These are phyloP conservation scores for Glonium stellatum DNA, from an alignment of 495 filamentous ascomycete genomes.

Conservation along the genomic window DNA sequence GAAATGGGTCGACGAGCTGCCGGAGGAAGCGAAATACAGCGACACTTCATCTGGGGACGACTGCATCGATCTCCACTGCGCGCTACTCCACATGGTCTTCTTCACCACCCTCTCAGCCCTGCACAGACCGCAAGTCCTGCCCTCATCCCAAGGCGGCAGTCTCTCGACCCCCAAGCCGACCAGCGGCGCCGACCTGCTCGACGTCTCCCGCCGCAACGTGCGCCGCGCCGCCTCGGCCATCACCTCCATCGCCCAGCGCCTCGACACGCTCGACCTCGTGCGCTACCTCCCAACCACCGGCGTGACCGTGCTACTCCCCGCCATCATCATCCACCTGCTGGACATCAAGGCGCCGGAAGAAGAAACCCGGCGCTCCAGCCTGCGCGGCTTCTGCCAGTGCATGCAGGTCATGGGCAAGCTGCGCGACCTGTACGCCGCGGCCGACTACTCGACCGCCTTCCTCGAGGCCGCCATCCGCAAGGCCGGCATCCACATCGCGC, in stretches of 20 bases:
- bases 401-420: conserved; percentile 77
- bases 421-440: conserved; percentile 76
- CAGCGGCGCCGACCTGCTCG: conserved; percentile 54
- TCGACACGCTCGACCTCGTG: conserved; percentile 62
- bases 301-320: conserved; percentile 80
- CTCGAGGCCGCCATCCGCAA: conserved; percentile 77
- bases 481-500: conserved; percentile 54
- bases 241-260: conserved; percentile 65
- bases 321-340: conserved; percentile 83
- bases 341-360: conserved; percentile 76
- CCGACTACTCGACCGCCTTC: conserved; percentile 80
- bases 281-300: conserved; percentile 78
- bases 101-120: conserved; percentile 80
- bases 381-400: conserved; percentile 74
- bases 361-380: conserved; percentile 57
- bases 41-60: conserved; percentile 43
- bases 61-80: conserved; percentile 64
- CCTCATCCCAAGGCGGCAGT: conserved; percentile 43
- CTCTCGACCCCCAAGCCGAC: conserved; percentile 50
- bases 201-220: conserved; percentile 72
- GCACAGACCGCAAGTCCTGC: conserved; percentile 80
- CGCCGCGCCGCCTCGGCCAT: conserved; percentile 72
- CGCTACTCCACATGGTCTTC: conserved; percentile 81
- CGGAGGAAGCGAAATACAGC: conserved; percentile 57
- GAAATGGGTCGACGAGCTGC: conserved; percentile 63